These are phyloP conservation scores for Linderniella brevidens DNA, from an alignment of 257 asterid species.

Conservation along the genomic window DNA sequence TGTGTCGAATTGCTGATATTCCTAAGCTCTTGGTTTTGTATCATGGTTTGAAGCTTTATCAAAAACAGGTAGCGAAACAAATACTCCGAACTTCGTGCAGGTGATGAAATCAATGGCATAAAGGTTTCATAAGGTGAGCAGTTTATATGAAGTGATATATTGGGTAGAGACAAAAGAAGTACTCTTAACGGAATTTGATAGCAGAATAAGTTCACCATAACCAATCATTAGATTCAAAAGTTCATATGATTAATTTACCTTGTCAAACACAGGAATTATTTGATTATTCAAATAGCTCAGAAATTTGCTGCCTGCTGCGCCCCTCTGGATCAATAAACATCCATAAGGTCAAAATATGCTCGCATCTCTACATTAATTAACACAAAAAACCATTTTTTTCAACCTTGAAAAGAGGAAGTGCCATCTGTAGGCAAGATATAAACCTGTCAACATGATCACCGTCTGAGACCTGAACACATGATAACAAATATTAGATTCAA, in stretches of 20 bases:
- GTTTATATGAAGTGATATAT: too few species aligned
- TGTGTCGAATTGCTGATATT: too few species aligned
- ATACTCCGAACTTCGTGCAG: too few species aligned
- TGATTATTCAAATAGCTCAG: slow-evolving; percentile 65
- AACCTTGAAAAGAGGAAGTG: slow-evolving; percentile 75
- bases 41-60: too few species aligned
- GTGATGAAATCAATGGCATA: too few species aligned
- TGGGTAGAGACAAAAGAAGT: too few species aligned
- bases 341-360: slow-evolving; percentile 7
- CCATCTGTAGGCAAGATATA: slow-evolving; percentile 62
- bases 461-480: slow-evolving; percentile 53
- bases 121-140: too few species aligned
- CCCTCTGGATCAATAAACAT: slow-evolving; percentile 43
- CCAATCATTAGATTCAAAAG: slow-evolving; percentile 3
- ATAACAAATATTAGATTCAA: slow-evolving; percentile 1
- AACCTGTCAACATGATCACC: slow-evolving; percentile 69
- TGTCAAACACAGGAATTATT: slow-evolving; percentile 77
- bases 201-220: background rate
- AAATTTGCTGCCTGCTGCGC: slow-evolving; percentile 83
- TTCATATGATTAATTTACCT: slow-evolving; percentile 32
- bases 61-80: too few species aligned
- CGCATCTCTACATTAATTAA: slow-evolving; percentile 6
- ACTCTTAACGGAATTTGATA: too few species aligned
- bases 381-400: slow-evolving; percentile 2
- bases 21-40: too few species aligned